Conservation (phyloP, 2,329 filamentous ascomycete genomes). For the Lasiodiplodia theobromae region DNA sequence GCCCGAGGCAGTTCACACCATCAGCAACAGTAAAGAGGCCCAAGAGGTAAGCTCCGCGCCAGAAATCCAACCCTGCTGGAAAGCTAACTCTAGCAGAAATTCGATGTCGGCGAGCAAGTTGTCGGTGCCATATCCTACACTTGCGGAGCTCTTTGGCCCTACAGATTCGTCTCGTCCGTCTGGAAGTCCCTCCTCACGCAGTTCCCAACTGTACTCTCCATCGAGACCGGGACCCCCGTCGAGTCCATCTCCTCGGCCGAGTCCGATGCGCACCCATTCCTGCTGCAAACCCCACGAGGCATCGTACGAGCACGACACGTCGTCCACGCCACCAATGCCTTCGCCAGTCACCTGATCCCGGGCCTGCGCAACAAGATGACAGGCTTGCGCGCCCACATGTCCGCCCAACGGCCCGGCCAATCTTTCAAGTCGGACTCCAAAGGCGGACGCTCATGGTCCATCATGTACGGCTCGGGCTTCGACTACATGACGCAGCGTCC, state of each 20-base stretch:
- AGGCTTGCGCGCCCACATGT: conserved; percentile 25
- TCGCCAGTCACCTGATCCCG: conserved; percentile 37
- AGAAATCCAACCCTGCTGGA: not conserved
- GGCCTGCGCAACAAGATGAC: conserved; percentile 35
- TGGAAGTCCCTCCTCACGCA: conserved; percentile 3
- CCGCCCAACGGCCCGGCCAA: conserved; percentile 12
- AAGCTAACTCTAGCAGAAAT: not conserved
- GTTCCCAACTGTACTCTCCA: not conserved
- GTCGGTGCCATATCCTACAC: conserved; percentile 16
- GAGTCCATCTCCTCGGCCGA: not conserved
- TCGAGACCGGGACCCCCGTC: conserved; percentile 25
- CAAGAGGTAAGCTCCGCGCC: not conserved
- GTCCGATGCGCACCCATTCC: conserved; percentile 1
- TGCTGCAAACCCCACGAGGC: conserved; percentile 20
- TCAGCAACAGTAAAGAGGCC: conserved; percentile 9
- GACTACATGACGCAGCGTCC: conserved; percentile 29
- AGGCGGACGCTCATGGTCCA: conserved; percentile 37
- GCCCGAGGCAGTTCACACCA: not conserved
- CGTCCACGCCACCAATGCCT: conserved; percentile 41
- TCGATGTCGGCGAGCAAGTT: conserved; percentile 11
- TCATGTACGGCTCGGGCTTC: conserved; percentile 30
- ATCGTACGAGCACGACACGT: conserved; percentile 31
- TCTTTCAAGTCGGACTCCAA: conserved; percentile 13
- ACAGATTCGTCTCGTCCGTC: conserved; percentile 20
- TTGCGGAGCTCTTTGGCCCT: conserved; percentile 24